These are phyloP conservation scores for Carnegiea gigantea DNA, from an alignment of 179 eudicot genomes.

Conservation along the genomic window DNA sequence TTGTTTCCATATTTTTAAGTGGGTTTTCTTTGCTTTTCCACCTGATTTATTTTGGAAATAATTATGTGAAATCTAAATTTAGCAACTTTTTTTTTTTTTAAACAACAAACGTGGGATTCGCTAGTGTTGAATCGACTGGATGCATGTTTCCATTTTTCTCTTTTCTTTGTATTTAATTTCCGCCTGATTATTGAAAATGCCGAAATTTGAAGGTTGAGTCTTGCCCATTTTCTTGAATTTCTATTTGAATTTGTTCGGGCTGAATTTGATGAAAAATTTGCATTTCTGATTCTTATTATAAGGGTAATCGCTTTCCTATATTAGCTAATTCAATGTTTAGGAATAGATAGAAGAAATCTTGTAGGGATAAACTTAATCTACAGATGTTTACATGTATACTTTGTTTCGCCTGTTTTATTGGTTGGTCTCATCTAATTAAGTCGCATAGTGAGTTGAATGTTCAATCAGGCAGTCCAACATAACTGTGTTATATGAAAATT, in stretches of 20 bases:
- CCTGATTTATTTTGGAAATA: background rate
- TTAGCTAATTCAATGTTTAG: background rate
- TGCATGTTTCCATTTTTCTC: too few relatives aligned
- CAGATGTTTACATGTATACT: background rate
- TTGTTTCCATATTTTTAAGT: conserved; percentile 12
- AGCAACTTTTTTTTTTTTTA: conserved; percentile 5
- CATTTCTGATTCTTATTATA: too few relatives aligned
- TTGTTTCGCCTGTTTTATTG: background rate
- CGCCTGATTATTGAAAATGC: conserved; percentile 5
- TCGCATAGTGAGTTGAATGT: background rate
- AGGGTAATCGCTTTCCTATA: too few relatives aligned
- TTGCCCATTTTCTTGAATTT: background rate
- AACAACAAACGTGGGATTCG: background rate
- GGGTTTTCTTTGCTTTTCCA: background rate
- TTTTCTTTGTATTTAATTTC: too few relatives aligned
- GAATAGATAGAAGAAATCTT: too few relatives aligned
- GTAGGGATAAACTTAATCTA: background rate
- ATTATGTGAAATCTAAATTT: conserved; percentile 12
- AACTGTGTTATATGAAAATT: background rate
- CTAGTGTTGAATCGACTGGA: background rate
- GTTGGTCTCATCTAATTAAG: too few relatives aligned
- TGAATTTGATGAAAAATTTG: background rate
- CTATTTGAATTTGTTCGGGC: background rate
- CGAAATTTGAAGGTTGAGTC: background rate
- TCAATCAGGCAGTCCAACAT: background rate